Evolutionary conservation across 2,329 filamentous ascomycete species (phyloP), one percentile per base, ranked within the genome.

Genomic region (Aspergillus sp.): DNA sequence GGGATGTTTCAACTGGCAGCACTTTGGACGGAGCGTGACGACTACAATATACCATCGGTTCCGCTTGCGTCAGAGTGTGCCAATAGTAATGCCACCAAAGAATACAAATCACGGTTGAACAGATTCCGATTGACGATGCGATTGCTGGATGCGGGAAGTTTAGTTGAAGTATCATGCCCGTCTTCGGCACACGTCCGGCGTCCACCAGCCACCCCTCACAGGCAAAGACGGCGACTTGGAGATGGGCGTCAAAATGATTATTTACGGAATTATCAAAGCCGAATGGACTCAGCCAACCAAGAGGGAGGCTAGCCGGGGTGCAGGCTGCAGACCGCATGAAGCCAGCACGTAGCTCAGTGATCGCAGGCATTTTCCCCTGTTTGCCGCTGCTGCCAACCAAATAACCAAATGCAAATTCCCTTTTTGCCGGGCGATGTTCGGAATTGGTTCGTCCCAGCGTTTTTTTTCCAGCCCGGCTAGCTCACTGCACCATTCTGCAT

Each of bases 341-440:
- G 24, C 24, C 24, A 24, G 26, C 8, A 30, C 8, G 9, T 15
- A 36, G 34, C 34, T 36, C 34, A 36, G 26, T 30, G 26, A 30
- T 30, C 48, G 55, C 53, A 53, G n/a, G 5, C 61, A 56, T 47
- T 62, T 63, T 55, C 61, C 61, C 60, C 61, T 62, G 61, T 61
- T 64, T 65, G 57, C 59, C 58, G 61, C 61, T 63, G 59, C 59
- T 64, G 61, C 59, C 62, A 64, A 62, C 60, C 59, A 63, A 62
- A 62, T 61, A 61, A 61, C 22, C 24, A n/a, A 17, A 15, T 39
- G 36, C 15, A 39, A 42, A 18, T 17, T 42, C 45, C 45, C 45
- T n/a, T 44, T 59, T 52, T 47, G 44, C 62, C 62, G 64, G 62
- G 53, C 60, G 26, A 61, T 53, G 36, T 64, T 66, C 64, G 65